Evolutionary conservation across 2,329 filamentous ascomycete species (phyloP).

Genomic region (Ciborinia camelliae): DNA sequence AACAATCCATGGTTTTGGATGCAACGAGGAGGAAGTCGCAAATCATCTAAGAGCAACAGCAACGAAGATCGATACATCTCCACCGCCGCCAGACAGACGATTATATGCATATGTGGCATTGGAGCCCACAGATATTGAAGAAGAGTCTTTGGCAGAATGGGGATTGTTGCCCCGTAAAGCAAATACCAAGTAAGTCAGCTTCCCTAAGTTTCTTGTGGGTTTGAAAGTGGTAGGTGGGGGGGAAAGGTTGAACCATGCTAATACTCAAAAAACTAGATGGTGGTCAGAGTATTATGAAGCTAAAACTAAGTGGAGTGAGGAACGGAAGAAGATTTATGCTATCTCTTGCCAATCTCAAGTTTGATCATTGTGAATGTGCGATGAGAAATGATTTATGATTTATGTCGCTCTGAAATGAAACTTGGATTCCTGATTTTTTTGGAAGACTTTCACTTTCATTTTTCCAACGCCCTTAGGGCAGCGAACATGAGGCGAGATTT

Average conservation of each 20-base stretch:
- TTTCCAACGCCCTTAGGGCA: not conserved
- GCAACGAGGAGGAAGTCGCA: not conserved
- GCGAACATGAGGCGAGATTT: not conserved
- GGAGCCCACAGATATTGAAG: not conserved
- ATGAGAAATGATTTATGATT: not conserved
- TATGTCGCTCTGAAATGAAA: not conserved
- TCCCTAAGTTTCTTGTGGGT: not conserved
- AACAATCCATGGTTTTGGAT: not conserved
- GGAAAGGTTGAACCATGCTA: not conserved
- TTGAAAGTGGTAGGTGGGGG: not conserved
- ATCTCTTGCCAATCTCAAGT: not conserved
- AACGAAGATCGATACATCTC: not conserved
- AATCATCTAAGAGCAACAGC: not conserved
- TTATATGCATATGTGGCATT: slow-evolving; percentile 8
- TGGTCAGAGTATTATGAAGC: not conserved
- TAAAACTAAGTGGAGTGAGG: not conserved
- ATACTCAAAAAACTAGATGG: not conserved
- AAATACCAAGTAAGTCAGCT: not conserved
- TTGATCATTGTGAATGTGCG: not conserved
- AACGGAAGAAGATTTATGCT: not conserved
- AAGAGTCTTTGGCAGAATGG: slow-evolving; percentile 6
- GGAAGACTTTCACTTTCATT: not conserved
- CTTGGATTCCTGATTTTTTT: not conserved
- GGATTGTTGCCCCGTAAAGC: not conserved
- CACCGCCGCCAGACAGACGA: not conserved